phyloP scores from a whole-genome alignment of 1,284 basidiomycete genomes.

The Ganoderma sinense region DNA sequence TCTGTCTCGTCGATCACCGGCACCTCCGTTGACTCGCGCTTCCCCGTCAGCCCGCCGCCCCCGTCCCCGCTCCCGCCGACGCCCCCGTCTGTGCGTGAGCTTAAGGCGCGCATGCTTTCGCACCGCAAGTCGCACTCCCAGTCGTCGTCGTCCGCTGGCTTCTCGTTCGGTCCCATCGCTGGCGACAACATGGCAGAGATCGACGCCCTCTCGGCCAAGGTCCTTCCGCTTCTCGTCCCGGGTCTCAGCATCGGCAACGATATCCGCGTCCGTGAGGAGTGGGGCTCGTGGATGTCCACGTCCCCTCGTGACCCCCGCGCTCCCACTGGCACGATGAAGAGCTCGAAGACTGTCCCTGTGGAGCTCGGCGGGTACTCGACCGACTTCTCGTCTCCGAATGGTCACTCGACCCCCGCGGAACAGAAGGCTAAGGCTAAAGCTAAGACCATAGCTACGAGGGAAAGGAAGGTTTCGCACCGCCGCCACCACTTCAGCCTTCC shows the following conservation, averaged over 20 bases:
- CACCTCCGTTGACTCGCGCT: slow-evolving; percentile 41
- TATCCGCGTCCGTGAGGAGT: slow-evolving; percentile 57
- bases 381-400: slow-evolving; percentile 61
- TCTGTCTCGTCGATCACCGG: slow-evolving; percentile 55
- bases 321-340: slow-evolving; percentile 39
- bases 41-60: slow-evolving; percentile 65
- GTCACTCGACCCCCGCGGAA: slow-evolving; percentile 63
- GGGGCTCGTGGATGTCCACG: slow-evolving; percentile 48
- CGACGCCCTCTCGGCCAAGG: slow-evolving; percentile 69
- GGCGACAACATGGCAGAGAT: slow-evolving; percentile 67
- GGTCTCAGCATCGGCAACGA: slow-evolving; percentile 63
- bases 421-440: slow-evolving; percentile 23
- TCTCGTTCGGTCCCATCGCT: slow-evolving; percentile 59
- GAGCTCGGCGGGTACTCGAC: slow-evolving; percentile 42
- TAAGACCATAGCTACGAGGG: slow-evolving; percentile 34
- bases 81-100: slow-evolving; percentile 61
- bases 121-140: slow-evolving; percentile 58
- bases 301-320: slow-evolving; percentile 50
- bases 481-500: slow-evolving; percentile 69
- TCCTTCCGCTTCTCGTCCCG: slow-evolving; percentile 73
- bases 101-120: slow-evolving; percentile 48
- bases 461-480: slow-evolving; percentile 61
- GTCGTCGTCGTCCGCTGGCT: slow-evolving; percentile 59
- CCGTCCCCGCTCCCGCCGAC: slow-evolving; percentile 73
- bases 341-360: slow-evolving; percentile 31